Evolutionary conservation across 2,329 filamentous ascomycete genomes (phyloP), one percentile per base, ranked within the genome.

Genomic region (Microsporum canis): DNA sequence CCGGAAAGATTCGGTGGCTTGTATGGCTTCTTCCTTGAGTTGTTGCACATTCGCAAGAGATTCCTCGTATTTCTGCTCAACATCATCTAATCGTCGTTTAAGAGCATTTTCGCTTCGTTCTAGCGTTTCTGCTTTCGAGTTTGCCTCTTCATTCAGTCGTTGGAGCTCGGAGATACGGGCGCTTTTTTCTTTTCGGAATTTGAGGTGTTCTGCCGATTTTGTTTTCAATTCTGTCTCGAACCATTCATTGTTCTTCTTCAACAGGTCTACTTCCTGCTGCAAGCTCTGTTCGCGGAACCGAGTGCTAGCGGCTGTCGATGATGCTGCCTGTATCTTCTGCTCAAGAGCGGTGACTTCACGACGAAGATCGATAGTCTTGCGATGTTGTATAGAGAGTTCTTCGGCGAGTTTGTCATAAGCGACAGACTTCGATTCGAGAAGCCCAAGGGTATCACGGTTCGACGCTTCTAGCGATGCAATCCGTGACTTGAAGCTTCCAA

Each of bases 121-220:
- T 27, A 95, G 77, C 7, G 87, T 82, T 60, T 96, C 90, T 59
- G 91, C 82, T 36, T 83, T 87, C 23, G 88, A 86, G 65, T 82
- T 86, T 51, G 88, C 84, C 66, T 99, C 94, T 67, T 97, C 92
- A 66, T 92, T 88, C 63, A 88, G 84, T 59, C 91, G 88, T 73
- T 96, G 89, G 33, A 99, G 83, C 69, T 95, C 89, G 6, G 91
- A 84, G 67, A 97, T 89, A 43, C 89, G 88, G 1, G 90, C 87
- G 64, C 89, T 89, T 80, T 96, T 97, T 71, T 99, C 94, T 71
- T 96, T 97, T 65, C 94, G 85, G 74, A 88, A 92, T 70, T 91
- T 96, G 66, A 92, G 83, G 56, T 90, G 85, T 71, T 99, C 94
- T 6, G 86, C 84, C 64, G 84, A 87, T 76, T 96, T 95, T 0